These are phyloP conservation scores for Lolium rigidum DNA, from an alignment of 176 grass and related monocot species.

Conservation along the genomic window DNA sequence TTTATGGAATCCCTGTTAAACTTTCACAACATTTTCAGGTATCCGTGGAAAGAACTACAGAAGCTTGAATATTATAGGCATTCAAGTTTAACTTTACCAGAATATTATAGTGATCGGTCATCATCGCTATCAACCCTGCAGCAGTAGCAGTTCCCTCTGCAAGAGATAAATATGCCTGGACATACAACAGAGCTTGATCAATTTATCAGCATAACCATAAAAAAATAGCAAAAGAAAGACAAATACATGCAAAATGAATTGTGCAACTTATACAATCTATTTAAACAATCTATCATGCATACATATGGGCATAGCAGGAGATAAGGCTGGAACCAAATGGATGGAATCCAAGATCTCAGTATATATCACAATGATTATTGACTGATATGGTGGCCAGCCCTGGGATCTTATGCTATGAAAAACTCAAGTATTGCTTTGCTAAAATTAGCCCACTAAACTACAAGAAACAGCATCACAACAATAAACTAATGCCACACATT, in stretches of 20 bases:
- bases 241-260: conserved; percentile 14
- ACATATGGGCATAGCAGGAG: neutral
- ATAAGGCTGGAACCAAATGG: neutral
- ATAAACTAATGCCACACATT: conserved; percentile 22
- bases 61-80: neutral
- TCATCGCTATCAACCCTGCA: conserved; percentile 94
- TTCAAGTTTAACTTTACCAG: conserved; percentile 69
- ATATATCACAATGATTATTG: neutral
- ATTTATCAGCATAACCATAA: conserved; percentile 18
- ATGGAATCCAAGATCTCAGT: neutral
- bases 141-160: conserved; percentile 89
- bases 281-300: conserved; percentile 15
- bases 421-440: conserved; percentile 13
- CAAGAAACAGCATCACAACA: conserved; percentile 15
- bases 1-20: conserved; percentile 1
- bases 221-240: conserved; percentile 28
- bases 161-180: conserved; percentile 97
- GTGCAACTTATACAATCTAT: conserved; percentile 9
- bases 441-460: conserved; percentile 7
- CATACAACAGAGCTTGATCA: conserved; percentile 47
- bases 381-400: neutral
- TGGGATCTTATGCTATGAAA: conserved; percentile 14
- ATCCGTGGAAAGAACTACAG: conserved; percentile 23
- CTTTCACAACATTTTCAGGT: neutral
- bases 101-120: conserved; percentile 96